phyloP scores from a whole-genome alignment of 257 asterid species.

The Fraxinus americana region DNA sequence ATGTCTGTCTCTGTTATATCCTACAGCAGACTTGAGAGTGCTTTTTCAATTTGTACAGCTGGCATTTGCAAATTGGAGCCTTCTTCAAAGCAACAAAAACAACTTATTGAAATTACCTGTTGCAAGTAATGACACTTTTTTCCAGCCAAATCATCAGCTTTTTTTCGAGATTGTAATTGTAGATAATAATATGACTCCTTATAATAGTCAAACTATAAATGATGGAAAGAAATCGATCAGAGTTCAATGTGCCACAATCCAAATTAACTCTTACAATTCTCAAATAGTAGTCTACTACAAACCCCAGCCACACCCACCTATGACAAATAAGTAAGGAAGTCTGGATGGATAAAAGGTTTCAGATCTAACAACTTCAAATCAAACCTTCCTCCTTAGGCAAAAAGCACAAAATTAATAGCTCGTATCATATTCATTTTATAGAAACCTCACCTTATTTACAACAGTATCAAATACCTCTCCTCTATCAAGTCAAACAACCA shows the following conservation, averaged over 20 bases:
- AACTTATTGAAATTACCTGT: background rate
- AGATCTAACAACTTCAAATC: background rate
- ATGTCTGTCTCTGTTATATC: background rate
- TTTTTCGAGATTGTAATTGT: background rate
- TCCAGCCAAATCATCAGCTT: background rate
- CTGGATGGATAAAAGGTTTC: constrained; percentile 14
- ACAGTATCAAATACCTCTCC: background rate
- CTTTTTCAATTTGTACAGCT: background rate
- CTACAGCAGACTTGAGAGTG: background rate
- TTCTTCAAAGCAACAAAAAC: background rate
- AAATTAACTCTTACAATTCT: background rate
- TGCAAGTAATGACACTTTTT: background rate
- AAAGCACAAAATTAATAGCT: background rate
- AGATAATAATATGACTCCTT: background rate
- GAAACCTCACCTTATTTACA: background rate
- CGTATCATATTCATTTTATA: background rate
- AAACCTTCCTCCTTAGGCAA: background rate
- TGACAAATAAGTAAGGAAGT: constrained; percentile 3
- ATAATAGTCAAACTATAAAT: background rate
- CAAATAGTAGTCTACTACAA: background rate
- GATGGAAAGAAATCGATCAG: background rate
- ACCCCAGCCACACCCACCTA: constrained; percentile 4
- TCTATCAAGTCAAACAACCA: constrained; percentile 18
- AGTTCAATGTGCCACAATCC: background rate
- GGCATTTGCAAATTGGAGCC: background rate